phyloP scores from a whole-genome alignment of 2,329 filamentous ascomycete genomes.

The Trichoderma sp. region DNA sequence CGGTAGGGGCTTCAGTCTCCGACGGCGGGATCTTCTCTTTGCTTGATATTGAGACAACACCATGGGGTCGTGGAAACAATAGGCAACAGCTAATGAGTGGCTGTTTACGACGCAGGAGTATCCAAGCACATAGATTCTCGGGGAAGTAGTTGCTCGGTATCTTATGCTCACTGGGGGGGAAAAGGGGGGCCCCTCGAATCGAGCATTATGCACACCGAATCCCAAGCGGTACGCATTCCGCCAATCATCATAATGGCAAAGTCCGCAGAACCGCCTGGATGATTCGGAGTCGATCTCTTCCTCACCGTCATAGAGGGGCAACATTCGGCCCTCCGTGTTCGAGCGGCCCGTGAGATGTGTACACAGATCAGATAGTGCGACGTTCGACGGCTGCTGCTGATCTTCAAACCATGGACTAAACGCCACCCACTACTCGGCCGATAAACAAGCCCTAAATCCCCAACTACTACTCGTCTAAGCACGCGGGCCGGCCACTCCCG shows the following conservation, averaged over 20 bases:
- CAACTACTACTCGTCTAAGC: conserved; percentile 2
- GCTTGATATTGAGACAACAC: not conserved
- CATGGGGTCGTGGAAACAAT: not conserved
- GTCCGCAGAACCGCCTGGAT: not conserved
- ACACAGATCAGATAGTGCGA: not conserved
- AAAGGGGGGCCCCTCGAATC: not conserved
- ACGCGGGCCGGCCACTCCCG: conserved; percentile 12
- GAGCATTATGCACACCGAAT: not conserved
- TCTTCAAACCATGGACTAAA: not conserved
- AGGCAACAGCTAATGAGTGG: not conserved
- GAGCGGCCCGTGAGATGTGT: not conserved
- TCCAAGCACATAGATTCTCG: not conserved
- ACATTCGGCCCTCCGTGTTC: not conserved
- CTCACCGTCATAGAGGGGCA: not conserved
- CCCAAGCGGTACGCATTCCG: not conserved
- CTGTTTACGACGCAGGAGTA: not conserved
- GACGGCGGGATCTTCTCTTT: not conserved
- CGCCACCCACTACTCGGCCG: not conserved
- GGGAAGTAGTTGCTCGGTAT: not conserved
- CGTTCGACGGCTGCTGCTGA: not conserved
- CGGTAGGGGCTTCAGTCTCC: not conserved
- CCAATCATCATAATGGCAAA: not conserved
- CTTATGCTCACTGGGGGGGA: not conserved
- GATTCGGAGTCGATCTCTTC: no score
- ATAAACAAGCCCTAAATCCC: not conserved